Evolutionary conservation across 768 basidiomycete genomes (phyloP), one percentile per base, ranked within the genome.

Genomic region (Sistotremastrum niveocremeum): DNA sequence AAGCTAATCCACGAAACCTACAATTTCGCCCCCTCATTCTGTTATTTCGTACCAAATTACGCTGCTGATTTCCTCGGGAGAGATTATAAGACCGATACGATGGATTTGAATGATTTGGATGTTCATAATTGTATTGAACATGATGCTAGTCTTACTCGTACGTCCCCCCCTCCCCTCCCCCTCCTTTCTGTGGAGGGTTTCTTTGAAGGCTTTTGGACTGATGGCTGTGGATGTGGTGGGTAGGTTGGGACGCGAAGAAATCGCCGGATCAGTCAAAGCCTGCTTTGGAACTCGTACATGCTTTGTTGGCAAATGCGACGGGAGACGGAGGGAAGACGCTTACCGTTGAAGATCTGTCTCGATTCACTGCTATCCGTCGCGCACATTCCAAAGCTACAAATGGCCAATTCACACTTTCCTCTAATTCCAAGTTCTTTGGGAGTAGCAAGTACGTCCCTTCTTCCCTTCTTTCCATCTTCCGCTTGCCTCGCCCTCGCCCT

Each of bases 101-200:
- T 84, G 51, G 74, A 86, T 54, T 63, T 88, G 8, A 62, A 64
- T 6, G 83, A 87, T 34, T 66, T 88, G 37, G 74, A 74, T 55
- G 56, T 81, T 8, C 85, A 87, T 59, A 85, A 84, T 49, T 77
- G 79, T 5, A 84, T 84, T 46, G 81, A 83, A 51, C 79, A 83
- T 52, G 79, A 83, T 54, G 79, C 65, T 0, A 80, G 78, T 0
- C 62, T 83, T 20, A 66, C 69, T 10, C 69, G 80, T 80, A 58
- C 40, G 74, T 69, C 3, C 30, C 29, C 9, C 20, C 6, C 5
- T 1, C 9, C 39, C 5, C 30, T 12, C 33, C 34, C 31, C 7
- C 34, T n/a, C n/a, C n/a, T n/a, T n/a, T n/a, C n/a, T n/a, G n/a
- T n/a, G n/a, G n/a, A n/a, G n/a, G n/a, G n/a, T n/a, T n/a, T n/a